phyloP scores from a whole-genome alignment of 2,329 filamentous ascomycete genomes.

The Clathrospora elynae region DNA sequence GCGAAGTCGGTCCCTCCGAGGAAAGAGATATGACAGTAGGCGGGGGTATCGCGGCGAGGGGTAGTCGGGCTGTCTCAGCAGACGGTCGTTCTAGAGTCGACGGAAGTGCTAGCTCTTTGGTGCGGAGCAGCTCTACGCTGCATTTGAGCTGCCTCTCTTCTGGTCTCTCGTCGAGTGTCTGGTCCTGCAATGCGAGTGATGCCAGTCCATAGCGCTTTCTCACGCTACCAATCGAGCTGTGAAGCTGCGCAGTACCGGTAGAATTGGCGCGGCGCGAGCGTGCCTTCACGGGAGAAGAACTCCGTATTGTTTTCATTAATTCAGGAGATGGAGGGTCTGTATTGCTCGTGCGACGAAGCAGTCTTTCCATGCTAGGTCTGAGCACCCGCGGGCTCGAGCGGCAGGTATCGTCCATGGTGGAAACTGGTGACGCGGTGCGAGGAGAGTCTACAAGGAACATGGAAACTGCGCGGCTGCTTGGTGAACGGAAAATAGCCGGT shows the following conservation, averaged over 20 bases:
- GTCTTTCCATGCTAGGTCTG: slow-evolving; percentile 30
- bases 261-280: slow-evolving; percentile 44
- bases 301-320: slow-evolving; percentile 23
- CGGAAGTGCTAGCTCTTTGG: slow-evolving; percentile 38
- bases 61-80: slow-evolving; percentile 3
- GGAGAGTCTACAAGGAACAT: slow-evolving; percentile 41
- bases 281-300: slow-evolving; percentile 31
- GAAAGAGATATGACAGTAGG: slow-evolving; percentile 23
- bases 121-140: slow-evolving; percentile 39
- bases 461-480: slow-evolving; percentile 32
- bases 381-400: slow-evolving; percentile 40
- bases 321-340: slow-evolving; percentile 27
- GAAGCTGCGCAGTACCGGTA: slow-evolving; percentile 38
- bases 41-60: slow-evolving; percentile 14
- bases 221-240: slow-evolving; percentile 33
- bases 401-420: slow-evolving; percentile 38
- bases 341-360: slow-evolving; percentile 31
- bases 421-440: slow-evolving; percentile 40
- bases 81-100: slow-evolving; percentile 19
- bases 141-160: slow-evolving; percentile 42
- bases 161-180: slow-evolving; percentile 37
- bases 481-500: slow-evolving; percentile 25
- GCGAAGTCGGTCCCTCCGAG: slow-evolving; percentile 8
- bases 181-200: slow-evolving; percentile 34
- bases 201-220: slow-evolving; percentile 38